Percentiles rank a stretch among this genome's conserved stretches.
Conservation (phyloP, 1,139 yeast genomes). For the Debaryomycetaceae sp. region DNA sequence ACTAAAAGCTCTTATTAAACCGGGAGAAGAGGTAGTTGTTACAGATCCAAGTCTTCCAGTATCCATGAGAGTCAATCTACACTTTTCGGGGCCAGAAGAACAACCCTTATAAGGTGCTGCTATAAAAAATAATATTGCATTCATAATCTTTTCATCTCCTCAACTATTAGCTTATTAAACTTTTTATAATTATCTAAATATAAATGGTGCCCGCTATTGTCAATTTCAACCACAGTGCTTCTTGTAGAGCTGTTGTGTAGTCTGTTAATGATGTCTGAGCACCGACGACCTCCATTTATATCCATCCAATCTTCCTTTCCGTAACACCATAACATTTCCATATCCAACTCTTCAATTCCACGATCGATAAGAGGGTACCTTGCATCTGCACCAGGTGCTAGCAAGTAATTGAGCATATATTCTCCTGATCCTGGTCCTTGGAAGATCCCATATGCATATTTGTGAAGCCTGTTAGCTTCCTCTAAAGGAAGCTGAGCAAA, state of each 20-base stretch:
- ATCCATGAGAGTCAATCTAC: conserved; percentile 24
- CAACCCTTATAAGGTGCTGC: neutral
- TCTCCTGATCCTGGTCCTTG: conserved; percentile 75
- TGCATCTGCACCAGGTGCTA: conserved; percentile 77
- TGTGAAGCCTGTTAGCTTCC: conserved; percentile 52
- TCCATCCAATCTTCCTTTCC: conserved; percentile 84
- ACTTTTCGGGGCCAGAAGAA: conserved; percentile 21
- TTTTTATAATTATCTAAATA: conserved; percentile 56
- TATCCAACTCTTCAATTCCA: conserved; percentile 44
- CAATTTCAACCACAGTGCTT: conserved; percentile 45
- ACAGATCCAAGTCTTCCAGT: conserved; percentile 60
- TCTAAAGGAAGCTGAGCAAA: conserved; percentile 46
- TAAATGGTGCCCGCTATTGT: conserved; percentile 67
- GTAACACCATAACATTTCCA: conserved; percentile 64
- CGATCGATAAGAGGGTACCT: conserved; percentile 55
- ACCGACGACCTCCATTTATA: conserved; percentile 48
- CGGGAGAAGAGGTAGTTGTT: conserved; percentile 51
- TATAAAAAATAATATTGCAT: neutral
- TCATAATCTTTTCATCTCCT: conserved; percentile 24
- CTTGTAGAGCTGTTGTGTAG: conserved; percentile 18
- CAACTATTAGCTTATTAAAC: conserved; percentile 49
- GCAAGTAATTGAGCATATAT: conserved; percentile 62
- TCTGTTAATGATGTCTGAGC: conserved; percentile 34
- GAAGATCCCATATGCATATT: conserved; percentile 67
- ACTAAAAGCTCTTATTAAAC: conserved; percentile 35